Percentiles rank a stretch among this genome's conserved stretches.
These are phyloP conservation scores for Penicillium coffeae DNA, from an alignment of 495 filamentous ascomycete species.

Conservation along the genomic window DNA sequence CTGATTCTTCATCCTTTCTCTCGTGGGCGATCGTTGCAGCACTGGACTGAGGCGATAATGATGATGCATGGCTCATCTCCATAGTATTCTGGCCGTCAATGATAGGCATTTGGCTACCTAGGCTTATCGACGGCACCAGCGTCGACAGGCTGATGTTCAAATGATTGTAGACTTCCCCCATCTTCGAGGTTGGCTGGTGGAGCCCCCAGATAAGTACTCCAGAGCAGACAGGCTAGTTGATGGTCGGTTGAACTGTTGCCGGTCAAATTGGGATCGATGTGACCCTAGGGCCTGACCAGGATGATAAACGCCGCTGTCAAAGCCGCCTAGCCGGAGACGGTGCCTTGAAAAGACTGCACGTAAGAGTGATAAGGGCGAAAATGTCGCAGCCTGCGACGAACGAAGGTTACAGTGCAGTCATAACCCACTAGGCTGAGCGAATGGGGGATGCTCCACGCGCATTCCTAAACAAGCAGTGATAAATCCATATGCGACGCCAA, in stretches of 20 bases:
- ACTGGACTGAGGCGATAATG: neutral
- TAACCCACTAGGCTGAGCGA: neutral
- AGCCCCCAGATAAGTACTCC: neutral
- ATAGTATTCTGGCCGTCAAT: neutral
- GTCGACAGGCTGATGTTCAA: neutral
- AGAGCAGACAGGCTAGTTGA: neutral
- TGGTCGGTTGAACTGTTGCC: neutral
- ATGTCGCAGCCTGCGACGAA: neutral
- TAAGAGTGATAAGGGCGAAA: too few species aligned
- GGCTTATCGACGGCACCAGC: neutral
- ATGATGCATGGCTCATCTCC: neutral
- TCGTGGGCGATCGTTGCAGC: neutral
- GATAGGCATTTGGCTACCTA: neutral
- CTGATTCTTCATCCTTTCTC: conserved; percentile 18
- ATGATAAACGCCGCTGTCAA: too few species aligned
- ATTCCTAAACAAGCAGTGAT: neutral
- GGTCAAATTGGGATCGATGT: neutral
- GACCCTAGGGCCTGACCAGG: neutral
- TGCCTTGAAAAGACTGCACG: too few species aligned
- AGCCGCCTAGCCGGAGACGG: too few species aligned
- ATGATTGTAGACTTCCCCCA: neutral
- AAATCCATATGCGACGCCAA: neutral
- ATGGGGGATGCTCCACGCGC: neutral
- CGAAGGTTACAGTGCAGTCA: neutral
- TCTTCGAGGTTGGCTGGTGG: neutral